Base-by-base conservation (phyloP, 2,329 filamentous ascomycete genomes). In the Thielaviopsis punctulata region DNA sequence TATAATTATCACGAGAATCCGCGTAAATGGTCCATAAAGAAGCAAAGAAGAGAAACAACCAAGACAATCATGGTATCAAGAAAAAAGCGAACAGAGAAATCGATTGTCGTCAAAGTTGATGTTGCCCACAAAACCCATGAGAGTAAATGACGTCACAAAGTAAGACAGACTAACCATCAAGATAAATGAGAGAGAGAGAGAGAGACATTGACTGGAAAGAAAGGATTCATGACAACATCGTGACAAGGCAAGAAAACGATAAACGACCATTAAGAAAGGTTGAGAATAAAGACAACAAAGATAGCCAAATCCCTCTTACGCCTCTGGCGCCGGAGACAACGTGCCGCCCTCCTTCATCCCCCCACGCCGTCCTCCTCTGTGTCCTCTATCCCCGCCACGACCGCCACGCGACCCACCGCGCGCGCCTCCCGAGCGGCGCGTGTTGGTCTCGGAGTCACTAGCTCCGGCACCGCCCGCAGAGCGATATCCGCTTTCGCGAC, bases 401-500 rank as follows among this genome's bases (percentile, higher is more conserved):
- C 73, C 69, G 18, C 76, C 73, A 12, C 76, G 69, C 27, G 69
- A 71, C 15, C 77, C 77, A 15, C 77, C 77, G 46, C 78, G 73
- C 21, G 72, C 73, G 49, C 71, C 72, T n/a, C 50, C 50, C 6
- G 50, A 52, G 19, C 53, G 53, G 10, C 75, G 72, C 56, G 73
- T 69, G 54, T 72, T 76, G 54, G 73, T 75, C 61, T 79, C 77
- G 33, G 75, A 77, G 57, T 79, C 82, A 62, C 80, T 83, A 55
- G 86, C 89, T 54, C 86, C 86, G 49, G 66, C 52, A 7, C 56
- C 55, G 51, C 80, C 85, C 52, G 84, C 85, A 62, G 87, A 93
- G 59, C 86, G 82, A 69, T 95, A 95, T 55, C 86, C 87, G 59
- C 83, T 84, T 53, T 76, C 76, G 46, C 68, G 66, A 52, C 65